Evolutionary conservation across 176 grass and related monocot genomes (phyloP).

Genomic region (maize (Zea mays)): DNA sequence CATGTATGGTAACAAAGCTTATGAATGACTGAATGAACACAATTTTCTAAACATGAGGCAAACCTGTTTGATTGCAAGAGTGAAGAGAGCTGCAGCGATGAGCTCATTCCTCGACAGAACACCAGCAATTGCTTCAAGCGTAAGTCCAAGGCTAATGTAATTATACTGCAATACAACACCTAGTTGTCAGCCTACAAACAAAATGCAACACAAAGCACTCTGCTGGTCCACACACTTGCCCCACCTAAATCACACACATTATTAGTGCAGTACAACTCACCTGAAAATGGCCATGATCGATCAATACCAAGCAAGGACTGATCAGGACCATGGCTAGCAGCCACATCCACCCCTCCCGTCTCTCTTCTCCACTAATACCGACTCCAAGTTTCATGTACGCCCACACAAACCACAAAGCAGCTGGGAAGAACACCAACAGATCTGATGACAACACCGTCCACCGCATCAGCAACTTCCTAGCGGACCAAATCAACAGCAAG

Average conservation of each 20-base stretch:
- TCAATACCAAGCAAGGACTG: constrained; percentile 74
- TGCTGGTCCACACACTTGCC: neutral
- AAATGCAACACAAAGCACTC: neutral
- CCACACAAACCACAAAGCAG: constrained; percentile 74
- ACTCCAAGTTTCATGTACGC: constrained; percentile 42
- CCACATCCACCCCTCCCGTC: constrained; percentile 25
- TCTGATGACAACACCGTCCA: constrained; percentile 80
- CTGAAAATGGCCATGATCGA: constrained; percentile 96
- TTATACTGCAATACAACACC: too few relatives aligned
- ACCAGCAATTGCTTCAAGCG: too few relatives aligned
- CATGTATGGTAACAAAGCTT: too few relatives aligned
- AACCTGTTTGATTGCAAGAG: too few relatives aligned
- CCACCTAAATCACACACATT: neutral
- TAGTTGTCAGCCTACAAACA: too few relatives aligned
- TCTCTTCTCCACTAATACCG: constrained; percentile 27
- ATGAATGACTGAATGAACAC: too few relatives aligned
- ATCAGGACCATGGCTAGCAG: constrained; percentile 48
- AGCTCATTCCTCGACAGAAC: too few relatives aligned
- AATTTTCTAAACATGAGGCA: too few relatives aligned
- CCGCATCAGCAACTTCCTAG: too few relatives aligned
- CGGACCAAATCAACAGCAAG: too few relatives aligned
- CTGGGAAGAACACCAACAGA: constrained; percentile 68
- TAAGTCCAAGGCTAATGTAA: too few relatives aligned
- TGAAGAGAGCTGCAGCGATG: too few relatives aligned
- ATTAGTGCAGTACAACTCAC: constrained; percentile 29